Percentiles rank a stretch among this genome's conserved stretches.
These are phyloP conservation scores for Drechslerella coelobrocha DNA, from an alignment of 2,329 filamentous ascomycete species.

Conservation along the genomic window DNA sequence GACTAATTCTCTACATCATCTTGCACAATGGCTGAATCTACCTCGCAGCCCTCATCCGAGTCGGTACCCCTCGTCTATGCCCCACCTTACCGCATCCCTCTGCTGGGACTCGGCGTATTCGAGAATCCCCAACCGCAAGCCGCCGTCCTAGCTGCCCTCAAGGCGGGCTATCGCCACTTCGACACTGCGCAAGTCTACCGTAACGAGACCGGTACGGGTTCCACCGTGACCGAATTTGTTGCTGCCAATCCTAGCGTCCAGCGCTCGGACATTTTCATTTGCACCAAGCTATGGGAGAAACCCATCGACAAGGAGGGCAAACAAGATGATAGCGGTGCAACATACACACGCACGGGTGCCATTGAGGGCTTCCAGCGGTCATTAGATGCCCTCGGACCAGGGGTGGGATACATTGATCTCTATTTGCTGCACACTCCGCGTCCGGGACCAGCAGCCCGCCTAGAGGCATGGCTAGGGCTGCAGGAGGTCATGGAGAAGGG, in stretches of 20 bases:
- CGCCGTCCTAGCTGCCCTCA: constrained; percentile 34
- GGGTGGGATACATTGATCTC: constrained; percentile 77
- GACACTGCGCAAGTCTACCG: constrained; percentile 45
- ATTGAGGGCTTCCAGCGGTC: constrained; percentile 29
- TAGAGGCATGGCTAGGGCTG: constrained; percentile 77
- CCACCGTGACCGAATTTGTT: constrained; percentile 33
- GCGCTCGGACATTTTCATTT: constrained; percentile 44
- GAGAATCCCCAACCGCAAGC: constrained; percentile 37
- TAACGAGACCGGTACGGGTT: constrained; percentile 34
- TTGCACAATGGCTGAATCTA: constrained; percentile 17
- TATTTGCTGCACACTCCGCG: constrained; percentile 79
- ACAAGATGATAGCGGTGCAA: constrained; percentile 25
- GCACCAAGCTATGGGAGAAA: constrained; percentile 42
- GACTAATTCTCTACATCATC: no score
- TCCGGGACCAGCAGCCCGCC: constrained; percentile 72
- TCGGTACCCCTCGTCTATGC: constrained; percentile 11
- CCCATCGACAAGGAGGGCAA: not conserved
- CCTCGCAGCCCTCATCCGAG: not conserved
- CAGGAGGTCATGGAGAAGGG: constrained; percentile 73
- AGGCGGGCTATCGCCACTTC: constrained; percentile 33
- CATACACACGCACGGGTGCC: constrained; percentile 17
- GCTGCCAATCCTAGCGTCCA: constrained; percentile 21
- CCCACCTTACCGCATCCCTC: constrained; percentile 20
- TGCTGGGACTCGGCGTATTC: constrained; percentile 41
- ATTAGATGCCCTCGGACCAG: constrained; percentile 55